These are phyloP conservation scores for Colletotrichum lupini DNA, from an alignment of 2,329 filamentous ascomycete genomes.

Conservation along the genomic window DNA sequence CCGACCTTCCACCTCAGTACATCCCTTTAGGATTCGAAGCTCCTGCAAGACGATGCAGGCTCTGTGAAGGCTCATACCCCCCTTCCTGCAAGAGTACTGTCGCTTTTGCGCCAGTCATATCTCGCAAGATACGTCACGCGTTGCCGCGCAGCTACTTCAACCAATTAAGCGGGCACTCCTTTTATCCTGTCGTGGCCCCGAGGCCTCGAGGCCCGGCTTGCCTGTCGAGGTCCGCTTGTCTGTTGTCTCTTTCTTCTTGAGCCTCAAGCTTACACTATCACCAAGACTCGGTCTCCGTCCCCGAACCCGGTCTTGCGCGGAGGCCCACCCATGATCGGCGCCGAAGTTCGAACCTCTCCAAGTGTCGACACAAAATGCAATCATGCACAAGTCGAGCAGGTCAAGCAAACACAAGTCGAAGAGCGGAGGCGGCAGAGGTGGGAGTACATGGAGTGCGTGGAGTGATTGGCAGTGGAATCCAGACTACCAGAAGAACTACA, in stretches of 20 bases:
- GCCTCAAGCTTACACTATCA: conserved; percentile 18
- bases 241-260: conserved; percentile 27
- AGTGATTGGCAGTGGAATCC: conserved; percentile 43
- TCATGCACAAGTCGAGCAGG: conserved; percentile 40
- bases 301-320: not conserved
- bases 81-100: conserved; percentile 12
- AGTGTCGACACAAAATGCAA: conserved; percentile 40
- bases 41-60: conserved; percentile 28
- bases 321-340: conserved; percentile 8
- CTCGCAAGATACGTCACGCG: conserved; percentile 30
- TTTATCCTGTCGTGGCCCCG: conserved; percentile 25
- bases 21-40: conserved; percentile 2
- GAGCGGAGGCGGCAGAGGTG: conserved; percentile 8
- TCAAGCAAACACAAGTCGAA: conserved; percentile 41
- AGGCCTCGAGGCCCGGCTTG: conserved; percentile 21
- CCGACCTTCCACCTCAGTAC: not conserved
- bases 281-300: conserved; percentile 9
- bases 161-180: conserved; percentile 27
- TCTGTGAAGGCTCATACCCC: conserved; percentile 25
- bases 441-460: conserved; percentile 34
- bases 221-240: conserved; percentile 16
- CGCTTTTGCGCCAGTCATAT: conserved; percentile 27
- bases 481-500: conserved; percentile 42
- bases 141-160: conserved; percentile 15
- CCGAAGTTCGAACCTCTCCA: not conserved